Percentiles rank a stretch among this genome's conserved stretches.
These are phyloP conservation scores for Thelonectria discophora DNA, from an alignment of 2,329 filamentous ascomycete species.

Conservation along the genomic window DNA sequence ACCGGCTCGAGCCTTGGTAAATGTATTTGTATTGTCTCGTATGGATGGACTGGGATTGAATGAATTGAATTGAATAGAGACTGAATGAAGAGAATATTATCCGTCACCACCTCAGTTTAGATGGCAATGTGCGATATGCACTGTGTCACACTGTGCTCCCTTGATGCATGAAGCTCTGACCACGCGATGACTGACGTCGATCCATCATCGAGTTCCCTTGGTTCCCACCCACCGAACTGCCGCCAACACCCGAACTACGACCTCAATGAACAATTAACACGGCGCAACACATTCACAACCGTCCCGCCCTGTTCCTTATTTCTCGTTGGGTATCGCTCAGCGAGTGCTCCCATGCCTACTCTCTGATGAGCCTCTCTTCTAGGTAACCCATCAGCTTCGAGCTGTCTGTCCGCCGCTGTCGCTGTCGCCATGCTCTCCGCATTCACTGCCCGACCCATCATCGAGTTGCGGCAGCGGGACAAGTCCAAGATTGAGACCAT, in stretches of 20 bases:
- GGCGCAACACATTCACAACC: slow-evolving; percentile 6
- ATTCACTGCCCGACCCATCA: slow-evolving; percentile 93
- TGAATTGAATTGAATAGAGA: too few relatives aligned
- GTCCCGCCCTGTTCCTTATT: background rate
- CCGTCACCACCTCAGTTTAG: too few relatives aligned
- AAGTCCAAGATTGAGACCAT: slow-evolving; percentile 98
- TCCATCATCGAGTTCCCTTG: slow-evolving; percentile 27
- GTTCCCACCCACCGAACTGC: slow-evolving; percentile 3
- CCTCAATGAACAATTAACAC: slow-evolving; percentile 7
- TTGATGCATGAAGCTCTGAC: slow-evolving; percentile 37
- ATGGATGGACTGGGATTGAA: background rate
- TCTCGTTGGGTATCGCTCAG: background rate
- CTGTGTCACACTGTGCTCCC: slow-evolving; percentile 35
- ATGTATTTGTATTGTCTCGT: background rate
- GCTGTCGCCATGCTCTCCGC: slow-evolving; percentile 85
- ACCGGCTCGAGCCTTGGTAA: background rate
- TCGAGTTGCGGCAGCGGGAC: slow-evolving; percentile 95
- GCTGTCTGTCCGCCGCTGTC: slow-evolving; percentile 47
- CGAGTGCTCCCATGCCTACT: slow-evolving; percentile 2
- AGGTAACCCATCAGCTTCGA: slow-evolving; percentile 47
- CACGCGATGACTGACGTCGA: slow-evolving; percentile 44
- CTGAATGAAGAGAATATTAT: too few relatives aligned
- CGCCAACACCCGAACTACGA: slow-evolving; percentile 15
- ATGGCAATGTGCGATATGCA: slow-evolving; percentile 19
- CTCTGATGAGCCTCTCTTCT: slow-evolving; percentile 45